Conservation (phyloP, 2,329 filamentous ascomycete species). For the Laburnicola sp. region DNA sequence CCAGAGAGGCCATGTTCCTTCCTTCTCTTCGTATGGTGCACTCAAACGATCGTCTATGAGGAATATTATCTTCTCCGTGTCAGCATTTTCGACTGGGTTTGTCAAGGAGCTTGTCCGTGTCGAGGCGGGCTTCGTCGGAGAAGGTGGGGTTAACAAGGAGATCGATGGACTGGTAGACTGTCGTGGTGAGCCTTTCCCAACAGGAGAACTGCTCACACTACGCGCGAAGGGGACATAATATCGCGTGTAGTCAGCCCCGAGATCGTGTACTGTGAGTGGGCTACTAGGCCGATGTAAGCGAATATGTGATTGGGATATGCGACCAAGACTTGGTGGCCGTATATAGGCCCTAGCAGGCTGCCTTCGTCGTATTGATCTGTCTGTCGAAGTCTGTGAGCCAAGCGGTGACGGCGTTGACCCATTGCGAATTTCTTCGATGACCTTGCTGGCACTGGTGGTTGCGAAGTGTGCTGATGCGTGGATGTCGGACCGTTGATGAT, state of each 20-base stretch:
- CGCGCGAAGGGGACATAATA: conserved; percentile 41
- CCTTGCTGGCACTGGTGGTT: neutral
- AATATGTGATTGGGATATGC: conserved; percentile 20
- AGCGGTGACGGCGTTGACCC: neutral
- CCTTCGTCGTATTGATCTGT: conserved; percentile 3
- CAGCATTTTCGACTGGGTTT: conserved; percentile 24
- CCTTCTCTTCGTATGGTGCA: conserved; percentile 49
- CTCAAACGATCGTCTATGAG: conserved; percentile 54
- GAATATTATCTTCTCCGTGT: conserved; percentile 40
- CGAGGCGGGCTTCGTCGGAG: conserved; percentile 29
- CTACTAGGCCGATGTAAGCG: conserved; percentile 17
- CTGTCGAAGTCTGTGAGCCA: neutral
- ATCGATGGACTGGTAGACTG: conserved; percentile 10
- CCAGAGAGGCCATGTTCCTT: conserved; percentile 52
- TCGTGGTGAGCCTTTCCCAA: conserved; percentile 16
- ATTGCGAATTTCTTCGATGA: neutral
- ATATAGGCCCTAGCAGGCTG: conserved; percentile 20
- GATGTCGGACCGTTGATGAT: no score
- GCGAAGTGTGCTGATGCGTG: no score
- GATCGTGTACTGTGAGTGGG: conserved; percentile 33
- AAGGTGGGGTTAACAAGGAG: conserved; percentile 16
- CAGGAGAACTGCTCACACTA: conserved; percentile 25
- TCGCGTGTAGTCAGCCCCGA: conserved; percentile 42
- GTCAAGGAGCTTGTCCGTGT: conserved; percentile 36
- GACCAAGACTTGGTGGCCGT: conserved; percentile 16